Conservation (phyloP, 148 eudicot species). For the Nepenthes gracilis region DNA sequence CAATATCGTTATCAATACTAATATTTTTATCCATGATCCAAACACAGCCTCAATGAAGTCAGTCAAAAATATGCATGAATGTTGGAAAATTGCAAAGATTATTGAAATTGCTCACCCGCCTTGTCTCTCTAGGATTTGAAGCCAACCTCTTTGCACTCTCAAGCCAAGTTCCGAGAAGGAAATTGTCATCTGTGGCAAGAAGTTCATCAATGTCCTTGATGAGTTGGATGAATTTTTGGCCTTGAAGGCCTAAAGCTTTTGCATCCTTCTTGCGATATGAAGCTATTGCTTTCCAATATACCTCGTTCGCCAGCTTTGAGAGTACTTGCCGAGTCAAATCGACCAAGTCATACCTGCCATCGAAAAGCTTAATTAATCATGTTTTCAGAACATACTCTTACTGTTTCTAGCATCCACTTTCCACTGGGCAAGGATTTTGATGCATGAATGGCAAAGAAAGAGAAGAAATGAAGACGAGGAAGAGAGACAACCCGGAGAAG, state of each 20-base stretch:
- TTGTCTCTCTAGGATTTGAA: constrained; percentile 42
- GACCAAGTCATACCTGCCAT: constrained; percentile 89
- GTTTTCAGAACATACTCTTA: no score
- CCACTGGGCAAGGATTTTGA: no score
- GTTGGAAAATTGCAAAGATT: not conserved
- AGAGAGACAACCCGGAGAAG: no score
- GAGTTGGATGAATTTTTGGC: constrained; percentile 49
- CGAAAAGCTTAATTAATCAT: not conserved
- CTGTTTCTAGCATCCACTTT: no score
- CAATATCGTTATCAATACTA: no score
- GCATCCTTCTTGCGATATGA: constrained; percentile 54
- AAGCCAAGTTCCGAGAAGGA: constrained; percentile 88
- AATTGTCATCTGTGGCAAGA: constrained; percentile 84
- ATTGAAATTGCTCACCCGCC: constrained; percentile 44
- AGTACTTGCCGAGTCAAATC: constrained; percentile 91
- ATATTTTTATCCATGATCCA: no score
- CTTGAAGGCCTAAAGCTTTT: constrained; percentile 30
- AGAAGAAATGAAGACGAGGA: no score
- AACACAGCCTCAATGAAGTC: not conserved
- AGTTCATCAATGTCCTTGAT: constrained; percentile 70
- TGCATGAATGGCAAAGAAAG: no score
- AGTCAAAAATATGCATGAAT: not conserved
- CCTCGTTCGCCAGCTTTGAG: constrained; percentile 83
- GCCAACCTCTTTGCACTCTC: constrained; percentile 79
- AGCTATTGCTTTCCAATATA: constrained; percentile 58